Conservation (phyloP, 306 rosid species). For the Neltuma alba region DNA sequence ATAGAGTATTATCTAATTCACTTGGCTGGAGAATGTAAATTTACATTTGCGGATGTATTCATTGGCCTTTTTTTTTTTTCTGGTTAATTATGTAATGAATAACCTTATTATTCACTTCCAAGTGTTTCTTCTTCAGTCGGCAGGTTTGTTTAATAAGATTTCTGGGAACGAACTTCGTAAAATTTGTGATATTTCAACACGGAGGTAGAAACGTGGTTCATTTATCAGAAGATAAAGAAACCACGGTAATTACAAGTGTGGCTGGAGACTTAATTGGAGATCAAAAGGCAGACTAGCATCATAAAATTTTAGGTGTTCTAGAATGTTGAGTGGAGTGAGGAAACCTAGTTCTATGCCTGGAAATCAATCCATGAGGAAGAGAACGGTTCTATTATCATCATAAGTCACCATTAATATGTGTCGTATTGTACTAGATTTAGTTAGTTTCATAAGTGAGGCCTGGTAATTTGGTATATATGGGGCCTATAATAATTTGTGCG, state of each 20-base stretch:
- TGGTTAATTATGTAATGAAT: background rate
- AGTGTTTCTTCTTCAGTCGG: slow-evolving; percentile 9
- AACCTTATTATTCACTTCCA: background rate
- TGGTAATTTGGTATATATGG: background rate
- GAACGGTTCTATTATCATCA: background rate
- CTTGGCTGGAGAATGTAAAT: slow-evolving; percentile 10
- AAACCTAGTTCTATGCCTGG: slow-evolving; percentile 4
- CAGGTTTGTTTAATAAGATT: background rate
- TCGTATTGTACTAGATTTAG: slow-evolving; percentile 8
- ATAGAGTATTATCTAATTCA: background rate
- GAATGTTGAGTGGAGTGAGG: background rate
- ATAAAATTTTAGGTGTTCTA: background rate
- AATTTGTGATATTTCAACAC: background rate
- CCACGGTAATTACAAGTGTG: background rate
- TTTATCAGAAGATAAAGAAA: slow-evolving; percentile 9
- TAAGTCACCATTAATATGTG: background rate
- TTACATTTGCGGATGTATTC: slow-evolving; percentile 18
- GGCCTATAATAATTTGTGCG: background rate
- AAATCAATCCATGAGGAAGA: background rate
- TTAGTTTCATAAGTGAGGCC: background rate
- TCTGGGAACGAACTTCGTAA: background rate
- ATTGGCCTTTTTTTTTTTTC: background rate
- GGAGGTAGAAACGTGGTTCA: background rate
- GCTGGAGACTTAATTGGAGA: slow-evolving; percentile 7
- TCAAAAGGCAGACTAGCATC: background rate